These are phyloP conservation scores for Kodamaea anthophila DNA, from an alignment of 1,139 yeast species.

Conservation along the genomic window DNA sequence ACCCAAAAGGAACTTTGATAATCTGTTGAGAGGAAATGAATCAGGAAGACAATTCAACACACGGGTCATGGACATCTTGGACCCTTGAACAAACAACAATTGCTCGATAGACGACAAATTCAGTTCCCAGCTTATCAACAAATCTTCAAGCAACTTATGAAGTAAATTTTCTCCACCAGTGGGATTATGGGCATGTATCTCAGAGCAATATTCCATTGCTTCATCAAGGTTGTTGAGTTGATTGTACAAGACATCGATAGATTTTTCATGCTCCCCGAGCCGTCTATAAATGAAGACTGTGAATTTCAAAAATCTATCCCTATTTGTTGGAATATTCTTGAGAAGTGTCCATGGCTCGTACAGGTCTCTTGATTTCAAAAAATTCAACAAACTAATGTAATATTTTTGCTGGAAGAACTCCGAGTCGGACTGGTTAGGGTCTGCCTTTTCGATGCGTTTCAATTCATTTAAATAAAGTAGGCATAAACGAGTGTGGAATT, in stretches of 20 bases:
- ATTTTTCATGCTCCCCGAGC: constrained; percentile 57
- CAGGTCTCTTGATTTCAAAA: constrained; percentile 28
- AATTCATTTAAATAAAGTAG: constrained; percentile 45
- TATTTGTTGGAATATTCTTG: constrained; percentile 32
- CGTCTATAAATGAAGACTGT: constrained; percentile 55
- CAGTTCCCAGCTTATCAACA: constrained; percentile 26
- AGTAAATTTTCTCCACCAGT: constrained; percentile 33
- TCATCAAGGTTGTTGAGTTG: constrained; percentile 51
- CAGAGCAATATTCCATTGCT: constrained; percentile 58
- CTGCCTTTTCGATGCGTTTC: constrained; percentile 13
- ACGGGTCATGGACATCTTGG: constrained; percentile 45
- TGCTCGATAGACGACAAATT: constrained; percentile 35
- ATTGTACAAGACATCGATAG: constrained; percentile 56
- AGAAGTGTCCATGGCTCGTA: constrained; percentile 46
- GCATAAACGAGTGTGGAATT: constrained; percentile 50
- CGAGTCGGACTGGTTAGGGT: constrained; percentile 7
- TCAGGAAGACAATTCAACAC: constrained; percentile 50
- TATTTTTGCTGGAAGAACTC: constrained; percentile 14
- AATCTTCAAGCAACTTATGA: constrained; percentile 35
- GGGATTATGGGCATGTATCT: constrained; percentile 36
- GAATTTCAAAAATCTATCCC: constrained; percentile 33
- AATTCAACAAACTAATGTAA: constrained; percentile 30
- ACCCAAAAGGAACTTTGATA: constrained; percentile 42
- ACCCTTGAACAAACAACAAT: constrained; percentile 43
- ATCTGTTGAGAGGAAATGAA: constrained; percentile 37